Percentiles rank a stretch among this genome's conserved stretches.
Conservation (phyloP, 768 basidiomycete genomes). For the Agrocybe pediades region DNA sequence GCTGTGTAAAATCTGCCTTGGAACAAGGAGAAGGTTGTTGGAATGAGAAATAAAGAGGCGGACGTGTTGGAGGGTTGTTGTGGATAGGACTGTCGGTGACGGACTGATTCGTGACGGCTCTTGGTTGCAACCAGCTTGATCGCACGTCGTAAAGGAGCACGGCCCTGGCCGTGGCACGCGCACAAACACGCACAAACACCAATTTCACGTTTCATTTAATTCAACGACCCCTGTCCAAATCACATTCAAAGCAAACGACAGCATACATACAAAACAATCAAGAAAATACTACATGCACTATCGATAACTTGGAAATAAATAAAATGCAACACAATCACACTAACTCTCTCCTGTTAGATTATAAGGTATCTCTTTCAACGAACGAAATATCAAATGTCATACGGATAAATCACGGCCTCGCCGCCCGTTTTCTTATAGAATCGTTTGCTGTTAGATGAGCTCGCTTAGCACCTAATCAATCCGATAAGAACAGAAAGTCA, state of each 20-base stretch:
- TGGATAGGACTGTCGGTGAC: conserved; percentile 38
- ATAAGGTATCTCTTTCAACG: not conserved
- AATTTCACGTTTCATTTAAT: conserved; percentile 2
- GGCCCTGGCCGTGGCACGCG: conserved; percentile 34
- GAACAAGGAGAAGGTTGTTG: conserved; percentile 5
- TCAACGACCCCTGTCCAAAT: conserved; percentile 3
- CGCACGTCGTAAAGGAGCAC: conserved; percentile 35
- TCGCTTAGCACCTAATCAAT: not conserved
- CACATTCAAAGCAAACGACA: conserved; percentile 5
- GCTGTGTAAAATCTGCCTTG: too few species aligned
- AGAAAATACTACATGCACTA: conserved; percentile 2
- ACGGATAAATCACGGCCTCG: not conserved
- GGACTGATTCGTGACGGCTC: conserved; percentile 23
- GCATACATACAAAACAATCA: conserved; percentile 6
- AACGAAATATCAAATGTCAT: not conserved
- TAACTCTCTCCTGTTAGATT: not conserved
- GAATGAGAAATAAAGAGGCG: not conserved
- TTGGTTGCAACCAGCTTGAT: conserved; percentile 49
- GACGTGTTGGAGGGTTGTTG: conserved; percentile 7
- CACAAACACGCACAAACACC: conserved; percentile 38
- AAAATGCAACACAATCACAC: not conserved
- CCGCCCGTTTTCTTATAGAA: too few species aligned
- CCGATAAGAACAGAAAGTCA: conserved; percentile 2
- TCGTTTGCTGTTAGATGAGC: too few species aligned
- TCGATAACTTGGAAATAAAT: not conserved